Base-by-base conservation (phyloP, 148 eudicot genomes). In the Vaccinium corymbosum region DNA sequence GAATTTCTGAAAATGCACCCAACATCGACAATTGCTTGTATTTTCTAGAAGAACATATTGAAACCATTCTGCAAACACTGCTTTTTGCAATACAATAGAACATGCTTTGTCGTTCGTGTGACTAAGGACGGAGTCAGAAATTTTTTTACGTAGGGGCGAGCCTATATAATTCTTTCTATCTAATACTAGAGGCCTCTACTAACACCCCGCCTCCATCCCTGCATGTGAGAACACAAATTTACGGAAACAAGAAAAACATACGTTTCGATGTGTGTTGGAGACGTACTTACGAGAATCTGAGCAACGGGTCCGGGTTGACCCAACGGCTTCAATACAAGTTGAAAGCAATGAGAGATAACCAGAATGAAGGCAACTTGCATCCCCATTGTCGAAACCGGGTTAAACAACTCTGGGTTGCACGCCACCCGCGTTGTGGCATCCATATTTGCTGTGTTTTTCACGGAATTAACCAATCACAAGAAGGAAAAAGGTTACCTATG, bases 241-340 rank as follows among this genome's bases (percentile, higher is more conserved):
- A 56, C 1, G 68, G 27, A 7, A 50, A 61, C 25, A 13, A 20
- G 7, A 76, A 62, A n/a, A 20, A 70, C 61, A 53, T 20, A 48
- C 11, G 84, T 61, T 62, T 62, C 15, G 16, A 66, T 14, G 61
- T 81, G 84, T 61, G 72, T 70, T 56, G 81, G 83, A 53, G 88
- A 86, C 83, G 83, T 85, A 94, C 98, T 88, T 91, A 96, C 98
- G 90, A 94, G 93, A 85, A 97, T 91, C 80, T 97, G 99, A 84
- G 98, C 95, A 66, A 94, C 81, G 75, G 99, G 98, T 2, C 91
- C 90, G n/a, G 99, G 95, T 76, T 91, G 93, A 64, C 98, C 98
- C 38, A 93, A 76, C 32, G 95, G 95, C 87, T 90, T 93, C 68
- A 94, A 90, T 57, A 86, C 86, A 86, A 97, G 87, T 76, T 94